Base-by-base conservation (phyloP, 148 eudicot genomes). In the Talinum fruticosum region DNA sequence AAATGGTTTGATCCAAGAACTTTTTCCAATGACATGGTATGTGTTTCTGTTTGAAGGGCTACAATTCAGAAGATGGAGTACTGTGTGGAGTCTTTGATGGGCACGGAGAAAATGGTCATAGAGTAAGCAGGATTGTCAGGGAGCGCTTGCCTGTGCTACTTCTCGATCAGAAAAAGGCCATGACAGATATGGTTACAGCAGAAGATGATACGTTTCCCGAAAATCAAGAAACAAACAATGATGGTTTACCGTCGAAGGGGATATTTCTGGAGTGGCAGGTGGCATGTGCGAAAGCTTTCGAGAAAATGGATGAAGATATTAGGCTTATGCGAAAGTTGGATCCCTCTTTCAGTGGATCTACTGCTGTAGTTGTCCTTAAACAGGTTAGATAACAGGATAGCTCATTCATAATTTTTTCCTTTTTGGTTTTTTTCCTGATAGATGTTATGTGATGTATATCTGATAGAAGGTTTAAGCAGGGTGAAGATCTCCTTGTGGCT, bases 51-150 rank as follows among this genome's bases (percentile, higher is more conserved):
- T 15, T 81, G 74, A 66, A 81, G 84, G 78, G 84, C 15, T 83
- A 73, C 57, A 83, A 78, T 30, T 59, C 49, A 41, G 77, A 76
- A 68, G 89, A 87, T 64, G 80, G 87, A 16, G 84, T 91, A 53
- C 84, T 89, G 32, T 89, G 94, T 81, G 96, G 98, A 35, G 98
- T 93, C 19, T 93, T 91, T 77, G 97, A 93, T 84, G 97, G 97
- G 75, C 97, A 93, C 69, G 97, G 97, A 67, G 92, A 90, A 44
- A 80, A 86, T 41, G 98, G 98, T 54, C 98, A 93, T 82, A 73
- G 86, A 78, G 98, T 88, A 16, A 88, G 95, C 66, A 93, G 85
- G 86, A 84, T 81, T 78, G 89, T 93, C 10, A 82, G 93, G 49
- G 88, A 88, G 34, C 81, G 87, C 75, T 88, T 90, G 82, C 97